Evolutionary conservation across 179 eudicot species (phyloP).

Genomic region (Kewa caespitosa): DNA sequence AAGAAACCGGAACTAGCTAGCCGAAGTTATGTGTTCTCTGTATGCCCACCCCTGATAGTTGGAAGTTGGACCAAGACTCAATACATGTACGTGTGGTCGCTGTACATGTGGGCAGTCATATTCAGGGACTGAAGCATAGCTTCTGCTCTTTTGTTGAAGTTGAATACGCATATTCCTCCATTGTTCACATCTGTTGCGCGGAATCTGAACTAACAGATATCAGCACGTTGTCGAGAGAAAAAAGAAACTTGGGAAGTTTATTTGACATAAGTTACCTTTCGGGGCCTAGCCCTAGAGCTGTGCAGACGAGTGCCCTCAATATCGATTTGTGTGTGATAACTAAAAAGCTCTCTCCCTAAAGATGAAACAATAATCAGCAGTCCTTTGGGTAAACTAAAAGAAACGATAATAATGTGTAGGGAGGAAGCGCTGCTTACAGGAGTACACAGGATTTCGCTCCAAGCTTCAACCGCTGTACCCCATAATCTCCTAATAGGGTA

Average conservation of each 20-base stretch:
- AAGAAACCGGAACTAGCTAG: no score
- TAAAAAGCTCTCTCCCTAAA: slow-evolving; percentile 56
- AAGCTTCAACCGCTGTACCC: slow-evolving; percentile 50
- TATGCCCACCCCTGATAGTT: not conserved
- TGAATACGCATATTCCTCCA: slow-evolving; percentile 58
- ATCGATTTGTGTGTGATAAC: slow-evolving; percentile 70
- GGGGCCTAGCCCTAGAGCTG: slow-evolving; percentile 63
- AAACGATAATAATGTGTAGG: not conserved
- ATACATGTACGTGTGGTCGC: slow-evolving; percentile 47
- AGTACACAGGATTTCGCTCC: slow-evolving; percentile 57
- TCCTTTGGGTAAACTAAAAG: no score
- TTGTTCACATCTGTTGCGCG: slow-evolving; percentile 66
- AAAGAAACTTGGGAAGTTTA: slow-evolving; percentile 4
- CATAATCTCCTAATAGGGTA: slow-evolving; percentile 51
- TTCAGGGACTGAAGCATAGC: slow-evolving; percentile 64
- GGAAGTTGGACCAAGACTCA: slow-evolving; percentile 26
- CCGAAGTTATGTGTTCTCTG: no score
- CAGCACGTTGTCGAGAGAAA: no score
- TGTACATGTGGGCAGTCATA: slow-evolving; percentile 73
- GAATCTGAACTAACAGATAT: slow-evolving; percentile 48
- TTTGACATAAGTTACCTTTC: slow-evolving; percentile 44
- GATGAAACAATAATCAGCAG: not conserved
- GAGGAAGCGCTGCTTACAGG: slow-evolving; percentile 39
- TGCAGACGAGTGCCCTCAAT: slow-evolving; percentile 62
- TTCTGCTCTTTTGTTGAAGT: slow-evolving; percentile 58